Base-by-base conservation (phyloP, 176 grass and related monocot species). In the Poa pratensis region DNA sequence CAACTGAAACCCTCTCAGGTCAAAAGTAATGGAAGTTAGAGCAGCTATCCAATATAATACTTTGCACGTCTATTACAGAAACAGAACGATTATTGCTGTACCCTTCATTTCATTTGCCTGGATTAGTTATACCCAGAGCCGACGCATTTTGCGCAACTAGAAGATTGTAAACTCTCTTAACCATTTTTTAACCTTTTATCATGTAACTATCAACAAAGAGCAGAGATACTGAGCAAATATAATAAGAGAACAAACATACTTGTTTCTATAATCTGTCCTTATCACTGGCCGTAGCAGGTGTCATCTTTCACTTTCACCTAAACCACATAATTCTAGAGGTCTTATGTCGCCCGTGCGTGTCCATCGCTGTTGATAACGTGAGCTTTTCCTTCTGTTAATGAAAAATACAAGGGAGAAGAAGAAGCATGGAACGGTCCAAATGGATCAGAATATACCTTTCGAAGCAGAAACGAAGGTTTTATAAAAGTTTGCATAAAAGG, bases 331-430 rank as follows among this genome's bases (percentile, higher is more conserved):
- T 32, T 66, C 59, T 26, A 22, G 42, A 64, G 77, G 45, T 75
- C 32, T 80, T 49, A 52, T 18, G 18, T 1, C 73, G 48, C 17
- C 20, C 9, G 48, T 48, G 10, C 9, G 26, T 66, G 24, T 19
- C 45, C 26, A 15, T 80, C 28, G 43, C 45, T 80, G 61, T 80
- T 66, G 18, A 67, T 52, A 63, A 80, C 40, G 14, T 50, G 42
- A 75, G 60, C 26, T 0, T 80, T 7, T 43, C 48, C 58, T 48
- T 18, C 39, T 64, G 7, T 61, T 26, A 28, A 19, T 7, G 23
- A 5, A 20, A 2, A 13, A 27, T 51, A 20, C 18, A 50, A 66
- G 12, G 11, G 52, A 15, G 11, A 80, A 51, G 39, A 27, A 34
- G 23, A 27, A 34, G 42, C 15, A 30, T 14, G 71, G 24, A 67